A percentile compares a stretch with the other conserved stretches of the same genome.
Evolutionary conservation across 2,329 filamentous ascomycete species (phyloP).

Genomic region (Dactylellina cionopaga): DNA sequence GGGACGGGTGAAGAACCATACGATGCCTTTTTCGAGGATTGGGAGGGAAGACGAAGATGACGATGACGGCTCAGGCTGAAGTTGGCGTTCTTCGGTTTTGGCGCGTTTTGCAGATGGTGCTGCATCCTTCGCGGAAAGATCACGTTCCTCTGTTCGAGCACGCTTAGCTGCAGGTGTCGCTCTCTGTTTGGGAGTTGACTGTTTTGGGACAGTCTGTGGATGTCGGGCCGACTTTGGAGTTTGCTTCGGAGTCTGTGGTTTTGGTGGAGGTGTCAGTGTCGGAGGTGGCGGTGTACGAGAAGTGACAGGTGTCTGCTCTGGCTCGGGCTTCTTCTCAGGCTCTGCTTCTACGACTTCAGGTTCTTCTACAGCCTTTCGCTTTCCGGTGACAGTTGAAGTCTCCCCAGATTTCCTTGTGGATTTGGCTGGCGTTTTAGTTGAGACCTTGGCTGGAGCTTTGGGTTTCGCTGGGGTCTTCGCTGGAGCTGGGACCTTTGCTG

Average conservation of each 20-base stretch:
- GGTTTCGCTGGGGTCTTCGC: conserved; percentile 53
- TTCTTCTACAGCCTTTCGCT: conserved; percentile 37
- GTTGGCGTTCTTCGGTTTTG: conserved; percentile 39
- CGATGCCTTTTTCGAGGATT: conserved; percentile 85
- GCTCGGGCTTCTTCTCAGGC: conserved; percentile 2
- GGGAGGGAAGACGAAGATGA: conserved; percentile 15
- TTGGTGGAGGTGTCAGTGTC: conserved; percentile 38
- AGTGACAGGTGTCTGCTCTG: conserved; percentile 1
- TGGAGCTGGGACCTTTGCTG: conserved; percentile 33
- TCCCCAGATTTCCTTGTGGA: conserved; percentile 18
- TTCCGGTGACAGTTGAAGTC: conserved; percentile 31
- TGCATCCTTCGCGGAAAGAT: conserved; percentile 31
- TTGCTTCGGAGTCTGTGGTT: conserved; percentile 30
- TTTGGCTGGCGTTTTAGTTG: conserved; percentile 43
- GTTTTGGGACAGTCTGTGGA: conserved; percentile 56
- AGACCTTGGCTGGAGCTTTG: conserved; percentile 53
- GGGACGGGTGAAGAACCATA: conserved; percentile 89
- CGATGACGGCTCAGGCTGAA: not conserved
- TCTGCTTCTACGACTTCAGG: conserved; percentile 9
- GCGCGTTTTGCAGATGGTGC: conserved; percentile 47
- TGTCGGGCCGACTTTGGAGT: conserved; percentile 54
- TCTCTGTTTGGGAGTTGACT: conserved; percentile 37
- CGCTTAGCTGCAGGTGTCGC: conserved; percentile 2
- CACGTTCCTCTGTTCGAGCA: conserved; percentile 49
- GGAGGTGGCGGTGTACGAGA: conserved; percentile 29